Conservation (phyloP, 2,329 filamentous ascomycete genomes). For the Cordyceps pruinosa region DNA sequence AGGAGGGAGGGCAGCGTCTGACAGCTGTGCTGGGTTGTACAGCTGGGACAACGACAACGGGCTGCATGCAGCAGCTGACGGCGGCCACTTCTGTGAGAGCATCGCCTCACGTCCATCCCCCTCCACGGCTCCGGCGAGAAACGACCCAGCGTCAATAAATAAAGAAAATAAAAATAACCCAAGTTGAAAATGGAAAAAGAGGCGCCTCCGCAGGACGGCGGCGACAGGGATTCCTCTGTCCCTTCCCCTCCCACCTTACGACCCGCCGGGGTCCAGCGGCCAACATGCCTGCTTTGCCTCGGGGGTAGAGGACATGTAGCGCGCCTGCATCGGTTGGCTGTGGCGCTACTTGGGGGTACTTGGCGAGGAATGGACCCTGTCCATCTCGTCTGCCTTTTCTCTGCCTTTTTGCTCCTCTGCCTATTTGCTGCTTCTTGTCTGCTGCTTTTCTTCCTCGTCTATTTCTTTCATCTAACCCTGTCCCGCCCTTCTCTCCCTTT, state of each 20-base stretch:
- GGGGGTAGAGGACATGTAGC: neutral
- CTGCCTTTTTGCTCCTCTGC: neutral
- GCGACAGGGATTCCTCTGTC: slow-evolving; percentile 2
- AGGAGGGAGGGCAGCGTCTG: too few species aligned
- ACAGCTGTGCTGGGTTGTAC: too few species aligned
- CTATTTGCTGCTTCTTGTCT: neutral
- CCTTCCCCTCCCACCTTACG: neutral
- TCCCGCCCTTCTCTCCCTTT: neutral
- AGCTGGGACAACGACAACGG: too few species aligned
- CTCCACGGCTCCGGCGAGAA: neutral
- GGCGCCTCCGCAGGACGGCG: slow-evolving; percentile 7
- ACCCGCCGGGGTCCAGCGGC: neutral
- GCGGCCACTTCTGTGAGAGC: too few species aligned
- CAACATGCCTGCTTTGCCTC: neutral
- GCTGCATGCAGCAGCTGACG: too few species aligned
- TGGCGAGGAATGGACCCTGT: too few species aligned
- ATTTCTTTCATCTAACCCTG: neutral
- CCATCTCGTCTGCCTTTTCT: too few species aligned
- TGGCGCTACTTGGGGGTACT: neutral
- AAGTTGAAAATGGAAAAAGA: neutral
- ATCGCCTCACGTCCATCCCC: neutral
- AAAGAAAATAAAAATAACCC: neutral
- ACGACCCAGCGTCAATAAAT: neutral
- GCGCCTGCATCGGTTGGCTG: neutral
- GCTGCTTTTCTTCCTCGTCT: neutral